Evolutionary conservation across 495 filamentous ascomycete species (phyloP), one percentile per base, ranked within the genome.

Genomic region (Xylaria grammica): DNA sequence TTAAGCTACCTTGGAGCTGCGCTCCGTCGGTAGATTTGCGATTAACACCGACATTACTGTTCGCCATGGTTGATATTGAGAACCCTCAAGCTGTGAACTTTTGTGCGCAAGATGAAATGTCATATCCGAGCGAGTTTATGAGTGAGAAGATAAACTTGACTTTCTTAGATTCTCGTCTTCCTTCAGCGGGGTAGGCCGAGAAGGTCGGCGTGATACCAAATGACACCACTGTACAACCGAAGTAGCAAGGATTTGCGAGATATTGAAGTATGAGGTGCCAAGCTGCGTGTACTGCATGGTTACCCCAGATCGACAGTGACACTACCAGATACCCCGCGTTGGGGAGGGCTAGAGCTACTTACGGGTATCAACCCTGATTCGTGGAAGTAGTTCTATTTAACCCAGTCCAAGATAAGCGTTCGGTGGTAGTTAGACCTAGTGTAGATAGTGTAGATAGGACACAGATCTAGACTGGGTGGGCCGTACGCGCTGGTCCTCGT

Each of bases 281-380:
- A 57, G n/a, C 22, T 45, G 15, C 24, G 36, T 10, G 8, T 4
- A 20, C 38, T 34, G 13, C 36, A 32, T 9, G 54, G 38, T 22
- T 13, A 46, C 26, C 38, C 17, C 17, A 19, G 45, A 48, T 20
- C 45, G 40, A 48, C 11, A 6, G 19, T 24, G 15, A 57, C 17
- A 26, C 8, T 42, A 24, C 54, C 26, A 58, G 54, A 38, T 58
- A 44, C 54, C 54, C 54, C 38, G 54, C 38, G 40, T 9, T 42
- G 40, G 45, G 38, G 4, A 58, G n/a, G 13, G 36, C 24, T 20
- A 11, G 36, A 32, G 6, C 8, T 19, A 30, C 36, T 24, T 26
- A 45, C 26, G 32, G 19, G 38, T 30, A 45, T 45, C 7, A n/a
- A 11, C 26, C 4, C 19, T 7, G 20, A 40, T 56, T 40, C 53